phyloP scores from a whole-genome alignment of 2,329 filamentous ascomycete genomes.

The Colletotrichum chrysophilum region DNA sequence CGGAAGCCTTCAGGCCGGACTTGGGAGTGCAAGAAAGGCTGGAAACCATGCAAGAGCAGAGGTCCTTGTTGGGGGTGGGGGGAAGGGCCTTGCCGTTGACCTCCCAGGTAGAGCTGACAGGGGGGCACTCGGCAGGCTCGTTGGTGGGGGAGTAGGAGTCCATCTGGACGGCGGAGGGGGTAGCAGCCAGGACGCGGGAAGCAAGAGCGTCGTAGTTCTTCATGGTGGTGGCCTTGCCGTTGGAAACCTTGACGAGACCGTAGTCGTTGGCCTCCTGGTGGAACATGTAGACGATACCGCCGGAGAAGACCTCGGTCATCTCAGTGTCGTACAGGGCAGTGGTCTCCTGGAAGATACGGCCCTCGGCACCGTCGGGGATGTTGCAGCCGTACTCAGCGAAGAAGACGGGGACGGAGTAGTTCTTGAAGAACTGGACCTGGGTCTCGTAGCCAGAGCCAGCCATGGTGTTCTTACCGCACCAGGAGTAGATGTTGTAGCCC shows the following conservation, averaged over 20 bases:
- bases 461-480: constrained; percentile 89
- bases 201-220: constrained; percentile 78
- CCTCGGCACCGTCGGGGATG: constrained; percentile 59
- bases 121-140: constrained; percentile 75
- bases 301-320: constrained; percentile 90
- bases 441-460: constrained; percentile 78
- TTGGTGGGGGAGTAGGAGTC: constrained; percentile 76
- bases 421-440: constrained; percentile 84
- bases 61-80: constrained; percentile 76
- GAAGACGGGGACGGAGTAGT: constrained; percentile 94
- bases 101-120: constrained; percentile 68
- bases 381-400: constrained; percentile 99
- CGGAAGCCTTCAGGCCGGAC: constrained; percentile 57
- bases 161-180: constrained; percentile 69
- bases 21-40: constrained; percentile 74
- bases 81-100: constrained; percentile 73
- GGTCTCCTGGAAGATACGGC: constrained; percentile 86
- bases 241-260: constrained; percentile 70
- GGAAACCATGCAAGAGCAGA: constrained; percentile 87
- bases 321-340: constrained; percentile 76
- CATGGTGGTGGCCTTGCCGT: constrained; percentile 67
- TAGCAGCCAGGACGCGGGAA: constrained; percentile 70
- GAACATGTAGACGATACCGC: constrained; percentile 99
- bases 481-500: constrained; percentile 99
- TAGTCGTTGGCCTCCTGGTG: constrained; percentile 91